A percentile compares a stretch with the other conserved stretches of the same genome.
Conservation (phyloP, 768 basidiomycete genomes). For the Baorangia bicolor region DNA sequence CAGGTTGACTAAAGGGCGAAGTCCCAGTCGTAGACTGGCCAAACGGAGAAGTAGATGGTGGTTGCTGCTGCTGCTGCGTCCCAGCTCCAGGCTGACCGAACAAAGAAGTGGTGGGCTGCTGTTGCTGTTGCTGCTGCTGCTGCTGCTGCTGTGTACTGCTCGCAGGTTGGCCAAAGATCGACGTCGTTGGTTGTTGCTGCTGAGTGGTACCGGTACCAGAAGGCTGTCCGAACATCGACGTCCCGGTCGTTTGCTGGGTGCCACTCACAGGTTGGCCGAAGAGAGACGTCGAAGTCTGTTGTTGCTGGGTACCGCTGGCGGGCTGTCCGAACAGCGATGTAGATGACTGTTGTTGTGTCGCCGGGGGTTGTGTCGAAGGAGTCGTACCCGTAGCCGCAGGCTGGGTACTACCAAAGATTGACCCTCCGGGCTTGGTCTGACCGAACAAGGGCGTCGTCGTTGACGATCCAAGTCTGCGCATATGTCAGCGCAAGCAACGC, state of each 20-base stretch:
- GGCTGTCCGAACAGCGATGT: slow-evolving; percentile 39
- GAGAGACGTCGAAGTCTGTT: slow-evolving; percentile 23
- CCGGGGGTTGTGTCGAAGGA: slow-evolving; percentile 16
- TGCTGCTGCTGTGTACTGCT: slow-evolving; percentile 22
- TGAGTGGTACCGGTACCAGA: slow-evolving; percentile 3
- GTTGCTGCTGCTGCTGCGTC: slow-evolving; percentile 22
- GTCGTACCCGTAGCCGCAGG: slow-evolving; percentile 23
- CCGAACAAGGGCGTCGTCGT: slow-evolving; percentile 39
- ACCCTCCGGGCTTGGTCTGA: slow-evolving; percentile 32
- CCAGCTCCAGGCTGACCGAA: slow-evolving; percentile 16
- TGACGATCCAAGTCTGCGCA: slow-evolving; percentile 38
- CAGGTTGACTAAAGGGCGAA: slow-evolving; percentile 36
- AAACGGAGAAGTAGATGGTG: slow-evolving; percentile 17
- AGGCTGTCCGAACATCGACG: slow-evolving; percentile 15
- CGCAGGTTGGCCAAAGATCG: slow-evolving; percentile 10
- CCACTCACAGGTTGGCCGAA: slow-evolving; percentile 23
- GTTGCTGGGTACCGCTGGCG: slow-evolving; percentile 18
- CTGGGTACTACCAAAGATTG: slow-evolving; percentile 40
- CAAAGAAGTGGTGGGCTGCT: background rate
- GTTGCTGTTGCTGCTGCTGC: slow-evolving; percentile 1
- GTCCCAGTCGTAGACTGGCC: slow-evolving; percentile 12
- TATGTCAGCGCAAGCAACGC: slow-evolving; percentile 4
- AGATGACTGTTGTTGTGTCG: slow-evolving; percentile 22
- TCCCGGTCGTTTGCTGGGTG: slow-evolving; percentile 1
- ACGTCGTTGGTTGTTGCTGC: slow-evolving; percentile 11